These are phyloP conservation scores for Cutaneotrichosporon cutaneum DNA, from an alignment of 1,284 basidiomycete species.

Conservation along the genomic window DNA sequence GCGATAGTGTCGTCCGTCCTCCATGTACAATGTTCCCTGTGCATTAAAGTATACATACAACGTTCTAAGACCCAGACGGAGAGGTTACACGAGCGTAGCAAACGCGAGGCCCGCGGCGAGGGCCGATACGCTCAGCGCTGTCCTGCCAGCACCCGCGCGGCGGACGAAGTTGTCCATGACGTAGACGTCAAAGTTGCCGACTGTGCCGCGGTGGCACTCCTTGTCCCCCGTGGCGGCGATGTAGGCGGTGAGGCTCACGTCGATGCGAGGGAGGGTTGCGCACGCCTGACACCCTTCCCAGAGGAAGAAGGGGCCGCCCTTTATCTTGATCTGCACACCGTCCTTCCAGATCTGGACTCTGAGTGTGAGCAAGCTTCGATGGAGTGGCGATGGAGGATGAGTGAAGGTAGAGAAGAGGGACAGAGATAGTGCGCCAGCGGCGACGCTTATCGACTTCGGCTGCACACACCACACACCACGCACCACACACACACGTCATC, in stretches of 20 bases:
- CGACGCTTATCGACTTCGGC: too few relatives aligned
- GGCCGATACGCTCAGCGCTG: background rate
- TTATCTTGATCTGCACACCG: constrained; percentile 4
- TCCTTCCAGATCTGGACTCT: constrained; percentile 19
- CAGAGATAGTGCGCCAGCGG: background rate
- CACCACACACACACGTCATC: too few relatives aligned
- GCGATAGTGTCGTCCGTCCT: too few relatives aligned
- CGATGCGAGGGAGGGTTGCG: constrained; percentile 15
- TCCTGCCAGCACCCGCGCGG: background rate
- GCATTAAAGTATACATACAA: background rate
- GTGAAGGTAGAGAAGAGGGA: background rate
- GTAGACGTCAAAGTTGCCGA: constrained; percentile 22
- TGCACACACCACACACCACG: background rate
- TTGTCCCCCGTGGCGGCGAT: constrained; percentile 18
- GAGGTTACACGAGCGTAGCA: background rate
- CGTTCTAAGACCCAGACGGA: background rate
- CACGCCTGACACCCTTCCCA: constrained; percentile 27
- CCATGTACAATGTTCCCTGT: background rate
- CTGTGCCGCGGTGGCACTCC: constrained; percentile 15
- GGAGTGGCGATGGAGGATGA: constrained; percentile 1
- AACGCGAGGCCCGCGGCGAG: background rate
- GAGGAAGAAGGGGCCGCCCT: constrained; percentile 17
- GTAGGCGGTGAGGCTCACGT: constrained; percentile 20
- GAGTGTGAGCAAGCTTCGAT: background rate
- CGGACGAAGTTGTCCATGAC: constrained; percentile 21